Conservation (phyloP, 2,329 filamentous ascomycete species). For the Aspergillus puulaauensis region DNA sequence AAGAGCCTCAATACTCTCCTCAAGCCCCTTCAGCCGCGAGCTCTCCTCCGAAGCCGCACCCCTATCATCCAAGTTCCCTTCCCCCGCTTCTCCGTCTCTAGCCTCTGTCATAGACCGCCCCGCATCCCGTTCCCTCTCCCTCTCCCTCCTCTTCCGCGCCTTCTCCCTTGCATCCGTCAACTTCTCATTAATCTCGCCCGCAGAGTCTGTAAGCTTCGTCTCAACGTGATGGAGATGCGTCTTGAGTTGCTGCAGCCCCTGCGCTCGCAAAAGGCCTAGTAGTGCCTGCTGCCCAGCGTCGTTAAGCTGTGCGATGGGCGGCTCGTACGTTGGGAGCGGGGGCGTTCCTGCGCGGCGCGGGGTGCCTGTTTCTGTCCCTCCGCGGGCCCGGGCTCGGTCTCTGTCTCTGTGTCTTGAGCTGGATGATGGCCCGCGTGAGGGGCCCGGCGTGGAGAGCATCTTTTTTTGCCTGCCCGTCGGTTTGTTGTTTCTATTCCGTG, state of each 20-base stretch:
- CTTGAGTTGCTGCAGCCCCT: conserved; percentile 47
- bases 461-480: not conserved
- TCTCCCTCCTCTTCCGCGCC: conserved; percentile 38
- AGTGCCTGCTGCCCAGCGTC: conserved; percentile 47
- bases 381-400: too few species aligned
- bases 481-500: too few species aligned
- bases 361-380: not conserved
- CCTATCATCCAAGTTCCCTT: conserved; percentile 25
- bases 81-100: conserved; percentile 16
- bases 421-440: not conserved
- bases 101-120: conserved; percentile 20
- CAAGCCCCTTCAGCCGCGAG: conserved; percentile 43
- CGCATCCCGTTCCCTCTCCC: conserved; percentile 16
- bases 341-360: conserved; percentile 5
- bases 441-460: not conserved
- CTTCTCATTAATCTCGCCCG: conserved; percentile 57
- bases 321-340: conserved; percentile 53
- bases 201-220: conserved; percentile 48
- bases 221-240: conserved; percentile 50
- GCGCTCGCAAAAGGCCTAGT: conserved; percentile 42
- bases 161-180: conserved; percentile 41
- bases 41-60: conserved; percentile 38
- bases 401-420: not conserved
- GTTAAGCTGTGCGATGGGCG: conserved; percentile 54
- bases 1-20: conserved; percentile 50